Percentiles rank a stretch among this genome's conserved stretches.
Conservation (phyloP, 2,329 filamentous ascomycete species). For the Macrophomina phaseolina region DNA sequence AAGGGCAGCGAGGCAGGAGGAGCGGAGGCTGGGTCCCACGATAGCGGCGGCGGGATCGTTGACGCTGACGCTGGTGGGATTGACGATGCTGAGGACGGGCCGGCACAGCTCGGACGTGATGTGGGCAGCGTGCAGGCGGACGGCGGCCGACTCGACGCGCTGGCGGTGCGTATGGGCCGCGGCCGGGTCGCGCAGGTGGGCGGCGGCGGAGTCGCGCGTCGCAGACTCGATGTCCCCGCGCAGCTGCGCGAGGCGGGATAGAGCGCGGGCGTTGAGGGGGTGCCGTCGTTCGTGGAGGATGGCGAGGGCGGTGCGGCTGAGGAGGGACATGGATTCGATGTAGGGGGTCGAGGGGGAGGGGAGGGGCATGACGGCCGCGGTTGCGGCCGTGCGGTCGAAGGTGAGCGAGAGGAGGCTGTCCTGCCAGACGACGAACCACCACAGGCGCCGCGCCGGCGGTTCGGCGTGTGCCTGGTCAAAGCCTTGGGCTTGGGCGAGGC, state of each 20-base stretch:
- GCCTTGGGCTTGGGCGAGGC: conserved; percentile 65
- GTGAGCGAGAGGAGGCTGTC: conserved; percentile 68
- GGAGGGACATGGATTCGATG: conserved; percentile 62
- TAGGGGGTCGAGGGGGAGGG: conserved; percentile 54
- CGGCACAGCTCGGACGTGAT: conserved; percentile 67
- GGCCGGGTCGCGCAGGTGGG: conserved; percentile 64
- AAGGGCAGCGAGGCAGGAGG: too few relatives aligned
- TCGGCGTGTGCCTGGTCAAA: conserved; percentile 55
- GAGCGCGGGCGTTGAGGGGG: too few relatives aligned
- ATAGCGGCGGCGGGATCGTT: too few relatives aligned
- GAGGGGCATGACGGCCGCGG: conserved; percentile 58
- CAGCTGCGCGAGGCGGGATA: too few relatives aligned
- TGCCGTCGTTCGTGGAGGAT: conserved; percentile 60
- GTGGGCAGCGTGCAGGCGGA: conserved; percentile 68
- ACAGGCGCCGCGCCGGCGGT: too few relatives aligned
- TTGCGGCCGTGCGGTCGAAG: conserved; percentile 64
- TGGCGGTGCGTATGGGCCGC: too few relatives aligned
- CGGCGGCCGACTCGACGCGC: conserved; percentile 58
- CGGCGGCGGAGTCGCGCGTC: conserved; percentile 61
- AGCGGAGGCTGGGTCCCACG: too few relatives aligned
- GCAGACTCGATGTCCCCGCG: conserved; percentile 62
- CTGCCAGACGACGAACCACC: conserved; percentile 69
- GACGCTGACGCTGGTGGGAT: too few relatives aligned
- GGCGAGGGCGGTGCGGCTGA: conserved; percentile 63
- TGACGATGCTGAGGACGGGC: conserved; percentile 65